Evolutionary conservation across 495 filamentous ascomycete species (phyloP).

Genomic region (Pseudoneurospora amorphoporcata): DNA sequence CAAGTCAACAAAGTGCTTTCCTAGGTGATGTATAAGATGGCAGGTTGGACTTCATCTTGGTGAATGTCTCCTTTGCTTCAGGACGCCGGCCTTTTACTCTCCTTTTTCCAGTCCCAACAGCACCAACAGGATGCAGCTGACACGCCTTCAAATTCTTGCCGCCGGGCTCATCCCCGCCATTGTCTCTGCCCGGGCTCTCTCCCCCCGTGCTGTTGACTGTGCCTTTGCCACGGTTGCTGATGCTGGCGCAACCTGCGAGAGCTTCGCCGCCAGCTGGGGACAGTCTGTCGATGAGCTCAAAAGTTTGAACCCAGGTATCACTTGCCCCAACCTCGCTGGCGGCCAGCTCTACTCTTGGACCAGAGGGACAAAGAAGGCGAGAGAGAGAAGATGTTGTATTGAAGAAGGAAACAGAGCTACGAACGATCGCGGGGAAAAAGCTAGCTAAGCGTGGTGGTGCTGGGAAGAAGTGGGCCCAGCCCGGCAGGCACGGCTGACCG

Average conservation of each 20-base stretch:
- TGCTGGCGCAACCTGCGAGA: constrained; percentile 13
- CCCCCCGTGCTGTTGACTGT: constrained; percentile 13
- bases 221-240: not conserved
- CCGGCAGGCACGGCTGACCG: too few relatives aligned
- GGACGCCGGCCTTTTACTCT: not conserved
- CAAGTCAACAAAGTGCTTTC: not conserved
- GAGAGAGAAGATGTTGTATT: too few relatives aligned
- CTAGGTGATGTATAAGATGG: not conserved
- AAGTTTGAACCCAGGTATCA: constrained; percentile 16
- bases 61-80: not conserved
- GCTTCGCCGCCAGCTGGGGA: constrained; percentile 13
- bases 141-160: not conserved
- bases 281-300: constrained; percentile 12
- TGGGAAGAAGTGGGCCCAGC: too few relatives aligned
- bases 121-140: not conserved
- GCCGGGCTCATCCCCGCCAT: not conserved
- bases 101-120: not conserved
- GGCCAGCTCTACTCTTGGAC: too few relatives aligned
- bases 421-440: too few relatives aligned
- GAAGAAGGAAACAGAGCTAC: too few relatives aligned
- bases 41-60: not conserved
- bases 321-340: constrained; percentile 6
- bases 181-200: not conserved
- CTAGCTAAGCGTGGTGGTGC: too few relatives aligned
- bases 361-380: too few relatives aligned